Base-by-base conservation (phyloP, 176 grass and related monocot genomes). In the Rhynchospora tenuis region DNA sequence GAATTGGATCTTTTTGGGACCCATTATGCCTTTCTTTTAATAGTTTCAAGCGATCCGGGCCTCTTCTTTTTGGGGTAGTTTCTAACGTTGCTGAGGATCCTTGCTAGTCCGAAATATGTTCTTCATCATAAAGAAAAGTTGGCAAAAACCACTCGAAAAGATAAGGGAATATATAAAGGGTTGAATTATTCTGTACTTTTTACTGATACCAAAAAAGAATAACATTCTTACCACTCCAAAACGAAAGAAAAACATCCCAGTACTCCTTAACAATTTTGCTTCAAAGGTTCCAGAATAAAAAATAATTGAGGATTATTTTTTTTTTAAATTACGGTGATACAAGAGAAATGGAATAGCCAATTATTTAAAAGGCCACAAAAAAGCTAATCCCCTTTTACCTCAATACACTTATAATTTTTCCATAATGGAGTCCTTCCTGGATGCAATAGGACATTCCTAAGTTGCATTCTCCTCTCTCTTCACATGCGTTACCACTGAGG, bases 51-150 rank as follows among this genome's bases (percentile, higher is more conserved):
- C 47, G 27, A 75, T 75, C 6, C 13, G 7, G 23, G 13, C 47
- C 72, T 17, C 48, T 75, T 27, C 24, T 54, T 74, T 74, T 74
- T 74, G n/a, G 43, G n/a, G 70, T 9, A 51, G 70, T 74, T 74
- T 15, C 48, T 52, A 15, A 75, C 47, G 27, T 75, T 75, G 50
- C 6, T 52, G 54, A 28, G 45, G 52, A 75, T 75, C 72, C 19
- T 46, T n/a, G 3, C 68, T 46, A 12, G 31, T 20, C 19, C 46
- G 23, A 75, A 54, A 26, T 52, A 16, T 27, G 23, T 28, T 51
- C 11, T 52, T 29, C 17, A 45, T 45, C 5, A n/a, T 50, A 14
- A 14, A 12, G 3, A 50, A 22, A 69, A 43, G 65, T 43, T 38
- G 31, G 19, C 6, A 69, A 43, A 69, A 31, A 50, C 19, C 44